Evolutionary conservation across 345 rosid species (phyloP), one percentile per base, ranked within the genome.

Genomic region (Moringa oleifera): DNA sequence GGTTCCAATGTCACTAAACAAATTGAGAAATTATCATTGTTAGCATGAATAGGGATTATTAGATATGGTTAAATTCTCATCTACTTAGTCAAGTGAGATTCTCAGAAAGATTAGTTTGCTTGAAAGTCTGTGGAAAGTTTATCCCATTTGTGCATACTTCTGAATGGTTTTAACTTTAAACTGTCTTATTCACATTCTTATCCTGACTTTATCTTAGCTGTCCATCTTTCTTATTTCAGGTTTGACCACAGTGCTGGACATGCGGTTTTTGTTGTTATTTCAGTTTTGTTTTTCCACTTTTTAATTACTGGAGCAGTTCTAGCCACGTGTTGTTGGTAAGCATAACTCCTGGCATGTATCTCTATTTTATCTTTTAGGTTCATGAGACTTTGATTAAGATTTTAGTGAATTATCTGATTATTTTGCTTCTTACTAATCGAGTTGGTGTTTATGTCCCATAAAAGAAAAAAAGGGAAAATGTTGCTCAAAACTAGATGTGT

Each of bases 301-400:
- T 65, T 95, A 66, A 72, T 89, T 33, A 71, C 87, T 2, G 97
- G 96, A 68, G 78, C 73, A 25, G 64, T 84, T 74, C 75, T 95
- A 73, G 96, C 96, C 67, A 91, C 97, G 36, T 80, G 68, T 70
- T 91, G 88, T 77, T 94, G 99, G 97, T 94, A 85, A 93, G 85
- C 33, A 55, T 72, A 20, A 58, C 23, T 47, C 58, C 51, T 58
- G 18, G 23, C 47, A 4, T 2, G 33, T 28, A 3, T 28, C 3
- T 28, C 1, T 41, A 41, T 16, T 41, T 41, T 9, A 15, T 41
- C 47, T 41, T 41, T 41, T 41, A 41, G 12, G 47, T 41, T 41
- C 47, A 41, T 11, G 47, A 7, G 12, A 41, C 47, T 15, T 41
- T 41, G 47, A 28, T 28, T 3, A 28, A 3, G 8, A 28, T 8